A percentile compares a stretch with the other conserved stretches of the same genome.
Evolutionary conservation across 768 basidiomycete genomes (phyloP).

Genomic region (Pulveroboletus sp.): DNA sequence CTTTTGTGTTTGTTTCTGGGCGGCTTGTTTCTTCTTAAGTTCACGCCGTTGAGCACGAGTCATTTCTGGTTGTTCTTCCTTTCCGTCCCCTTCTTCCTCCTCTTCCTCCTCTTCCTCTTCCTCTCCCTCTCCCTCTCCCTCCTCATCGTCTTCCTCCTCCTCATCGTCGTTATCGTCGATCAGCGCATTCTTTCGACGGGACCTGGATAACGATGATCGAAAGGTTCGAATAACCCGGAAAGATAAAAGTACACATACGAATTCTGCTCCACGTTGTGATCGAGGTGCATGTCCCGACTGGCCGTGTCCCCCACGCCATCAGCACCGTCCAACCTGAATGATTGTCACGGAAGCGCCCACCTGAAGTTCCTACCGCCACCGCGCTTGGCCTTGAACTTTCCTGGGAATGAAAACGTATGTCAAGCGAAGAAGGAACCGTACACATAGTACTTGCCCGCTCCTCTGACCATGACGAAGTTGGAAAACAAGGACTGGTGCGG

Average conservation of each 20-base stretch:
- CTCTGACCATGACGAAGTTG: slow-evolving; percentile 30
- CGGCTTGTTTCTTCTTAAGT: slow-evolving; percentile 76
- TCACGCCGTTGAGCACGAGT: slow-evolving; percentile 70
- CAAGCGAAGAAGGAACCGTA: not conserved
- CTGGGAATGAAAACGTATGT: slow-evolving; percentile 29
- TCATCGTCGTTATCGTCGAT: slow-evolving; percentile 39
- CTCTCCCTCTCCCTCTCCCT: slow-evolving; percentile 41
- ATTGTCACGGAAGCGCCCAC: slow-evolving; percentile 32
- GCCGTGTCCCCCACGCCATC: not conserved
- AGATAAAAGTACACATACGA: slow-evolving; percentile 35
- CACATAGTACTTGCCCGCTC: slow-evolving; percentile 21
- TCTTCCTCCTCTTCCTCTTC: slow-evolving; percentile 41
- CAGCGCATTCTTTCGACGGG: slow-evolving; percentile 23
- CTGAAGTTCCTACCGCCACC: slow-evolving; percentile 88
- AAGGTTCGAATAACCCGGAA: slow-evolving; percentile 12
- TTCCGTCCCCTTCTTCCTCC: slow-evolving; percentile 30
- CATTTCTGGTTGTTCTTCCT: slow-evolving; percentile 62
- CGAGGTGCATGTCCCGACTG: slow-evolving; percentile 59
- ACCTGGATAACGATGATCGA: slow-evolving; percentile 7
- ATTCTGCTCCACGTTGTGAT: slow-evolving; percentile 47
- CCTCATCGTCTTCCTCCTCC: slow-evolving; percentile 39
- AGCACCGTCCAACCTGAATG: slow-evolving; percentile 8
- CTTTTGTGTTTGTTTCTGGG: slow-evolving; percentile 39
- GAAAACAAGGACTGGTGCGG: not conserved
- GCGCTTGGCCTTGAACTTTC: slow-evolving; percentile 82